These are phyloP conservation scores for Stephania japonica DNA, from an alignment of 164 flowering plant genomes.

Conservation along the genomic window DNA sequence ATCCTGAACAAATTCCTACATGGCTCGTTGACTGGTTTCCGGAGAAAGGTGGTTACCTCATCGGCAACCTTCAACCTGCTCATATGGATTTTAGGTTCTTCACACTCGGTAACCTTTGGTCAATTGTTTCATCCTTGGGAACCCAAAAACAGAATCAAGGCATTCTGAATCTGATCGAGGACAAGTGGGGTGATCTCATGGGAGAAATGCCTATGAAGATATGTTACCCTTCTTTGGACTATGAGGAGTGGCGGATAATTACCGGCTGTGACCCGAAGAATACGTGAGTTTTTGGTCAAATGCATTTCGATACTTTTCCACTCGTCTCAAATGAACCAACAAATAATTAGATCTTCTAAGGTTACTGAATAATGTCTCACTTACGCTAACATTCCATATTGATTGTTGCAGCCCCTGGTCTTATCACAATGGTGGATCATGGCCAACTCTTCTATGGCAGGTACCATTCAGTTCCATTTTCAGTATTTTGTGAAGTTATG, in stretches of 20 bases:
- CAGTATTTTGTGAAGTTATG: not conserved
- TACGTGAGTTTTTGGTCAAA: constrained; percentile 49
- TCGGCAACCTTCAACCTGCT: constrained; percentile 90
- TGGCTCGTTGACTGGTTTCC: constrained; percentile 94
- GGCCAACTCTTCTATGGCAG: constrained; percentile 98
- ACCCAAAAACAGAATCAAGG: constrained; percentile 71
- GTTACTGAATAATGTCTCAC: not conserved
- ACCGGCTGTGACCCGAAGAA: constrained; percentile 96
- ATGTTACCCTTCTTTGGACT: constrained; percentile 75
- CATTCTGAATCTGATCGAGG: constrained; percentile 64
- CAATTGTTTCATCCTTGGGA: constrained; percentile 80
- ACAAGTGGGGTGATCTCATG: constrained; percentile 86
- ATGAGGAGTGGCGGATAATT: constrained; percentile 81
- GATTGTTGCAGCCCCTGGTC: constrained; percentile 78
- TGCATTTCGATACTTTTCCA: not conserved
- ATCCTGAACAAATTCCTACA: constrained; percentile 83
- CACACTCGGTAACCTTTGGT: constrained; percentile 84
- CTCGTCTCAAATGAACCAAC: not conserved
- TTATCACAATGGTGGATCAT: constrained; percentile 92
- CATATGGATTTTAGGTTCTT: constrained; percentile 96
- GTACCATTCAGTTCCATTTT: constrained; percentile 28
- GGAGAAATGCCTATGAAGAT: constrained; percentile 85
- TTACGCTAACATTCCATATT: constrained; percentile 2
- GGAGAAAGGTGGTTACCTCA: constrained; percentile 74
- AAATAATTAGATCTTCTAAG: no score